Percentiles rank a stretch among this genome's conserved stretches.
Conservation (phyloP, 2,329 filamentous ascomycete genomes). For the Chaetomium strumarium region DNA sequence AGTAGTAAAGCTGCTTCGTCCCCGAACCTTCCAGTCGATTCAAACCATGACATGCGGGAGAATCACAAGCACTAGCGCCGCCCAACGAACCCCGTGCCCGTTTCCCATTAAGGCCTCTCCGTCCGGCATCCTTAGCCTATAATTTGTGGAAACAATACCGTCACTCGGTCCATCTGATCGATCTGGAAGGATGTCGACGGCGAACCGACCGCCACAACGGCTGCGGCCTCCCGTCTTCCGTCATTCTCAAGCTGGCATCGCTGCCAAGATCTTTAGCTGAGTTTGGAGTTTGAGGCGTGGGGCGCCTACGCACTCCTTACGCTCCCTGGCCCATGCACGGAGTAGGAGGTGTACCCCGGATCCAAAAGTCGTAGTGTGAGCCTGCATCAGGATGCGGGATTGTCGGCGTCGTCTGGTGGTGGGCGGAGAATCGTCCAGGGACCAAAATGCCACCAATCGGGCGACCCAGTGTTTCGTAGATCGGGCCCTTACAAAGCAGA, state of each 20-base stretch:
- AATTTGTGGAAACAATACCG: conserved; percentile 10
- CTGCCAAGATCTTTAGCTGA: not conserved
- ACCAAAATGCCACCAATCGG: conserved; percentile 10
- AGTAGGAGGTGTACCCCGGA: conserved; percentile 9
- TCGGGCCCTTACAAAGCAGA: too few species aligned
- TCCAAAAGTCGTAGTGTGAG: conserved; percentile 3
- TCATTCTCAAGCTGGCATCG: not conserved
- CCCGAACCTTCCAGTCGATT: not conserved
- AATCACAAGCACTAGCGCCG: not conserved
- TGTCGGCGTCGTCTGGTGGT: not conserved
- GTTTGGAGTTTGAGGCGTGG: not conserved
- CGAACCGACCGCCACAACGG: not conserved
- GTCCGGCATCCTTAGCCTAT: too few species aligned
- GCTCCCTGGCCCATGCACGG: too few species aligned
- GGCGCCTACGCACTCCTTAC: not conserved
- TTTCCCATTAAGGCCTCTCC: not conserved
- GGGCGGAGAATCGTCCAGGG: conserved; percentile 1
- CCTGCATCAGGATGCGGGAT: conserved; percentile 1
- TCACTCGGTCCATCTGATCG: too few species aligned
- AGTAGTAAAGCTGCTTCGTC: not conserved
- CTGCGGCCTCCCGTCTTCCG: not conserved
- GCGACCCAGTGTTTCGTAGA: not conserved
- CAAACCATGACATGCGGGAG: not conserved
- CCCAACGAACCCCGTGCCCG: not conserved
- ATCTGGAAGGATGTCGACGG: not conserved